Evolutionary conservation across 2,329 filamentous ascomycete species (phyloP), one percentile per base, ranked within the genome.

Genomic region (Sclerotinia minor): DNA sequence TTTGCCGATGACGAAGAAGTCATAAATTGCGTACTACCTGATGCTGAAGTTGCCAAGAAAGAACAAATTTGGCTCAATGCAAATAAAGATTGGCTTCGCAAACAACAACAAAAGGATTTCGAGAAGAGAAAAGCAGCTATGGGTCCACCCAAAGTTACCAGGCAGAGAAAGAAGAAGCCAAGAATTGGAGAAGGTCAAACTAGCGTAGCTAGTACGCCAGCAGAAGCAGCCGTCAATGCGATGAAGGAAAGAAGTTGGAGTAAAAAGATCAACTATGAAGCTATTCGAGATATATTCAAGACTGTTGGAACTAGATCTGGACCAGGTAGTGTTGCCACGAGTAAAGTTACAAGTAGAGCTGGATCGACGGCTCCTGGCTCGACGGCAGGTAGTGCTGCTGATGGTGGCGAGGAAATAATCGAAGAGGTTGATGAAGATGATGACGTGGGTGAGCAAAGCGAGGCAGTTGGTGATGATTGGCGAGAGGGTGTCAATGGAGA

Each of bases 11-110:
- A 99, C 71, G 90, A 89, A 0, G 95, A 99, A 78, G 92, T 99
- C 6, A 81, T 85, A 69, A 91, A 91, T 73, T 97, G 94, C 75
- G 79, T 93, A 47, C 83, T 98, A 6, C 85, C 84, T 0, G 85
- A 89, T 1, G 85, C 87, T 3, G 94, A 98, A 79, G 86, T 89
- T 2, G 85, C 85, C 45, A 87, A 93, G 76, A 98, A 97, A 78
- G 94, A 97, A 78, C 87, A 88, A 69, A 91, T 98, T 64, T 99
- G 95, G 95, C 88, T 96, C 54, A 94, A 94, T 69, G 89, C 94
- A 76, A 98, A 99, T 79, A 93, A 95, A 77, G 92, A 96, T 72
- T 99, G 94, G 86, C 83, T 99, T 50, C 91, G 94, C 11, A 86
- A 88, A 60, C 90, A 96, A 76, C 93, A 97, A 76, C 88, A 91